phyloP scores from a whole-genome alignment of 768 basidiomycete species.

The Boletus tomentosulus region DNA sequence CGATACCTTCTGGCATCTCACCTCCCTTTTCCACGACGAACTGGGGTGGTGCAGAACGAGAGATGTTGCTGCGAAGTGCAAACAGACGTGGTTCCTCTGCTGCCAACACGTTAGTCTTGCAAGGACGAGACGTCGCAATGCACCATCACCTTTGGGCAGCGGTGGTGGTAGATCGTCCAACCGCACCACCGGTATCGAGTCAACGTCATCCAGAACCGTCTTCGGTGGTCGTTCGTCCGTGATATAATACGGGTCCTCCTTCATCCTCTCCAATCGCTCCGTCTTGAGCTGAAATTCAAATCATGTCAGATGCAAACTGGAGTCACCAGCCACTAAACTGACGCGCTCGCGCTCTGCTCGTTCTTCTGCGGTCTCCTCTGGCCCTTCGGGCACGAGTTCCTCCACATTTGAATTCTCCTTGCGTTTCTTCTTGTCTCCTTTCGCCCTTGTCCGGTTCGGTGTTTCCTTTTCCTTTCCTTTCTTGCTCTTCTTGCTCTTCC shows the following conservation, averaged over 20 bases:
- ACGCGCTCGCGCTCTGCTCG: slow-evolving; percentile 61
- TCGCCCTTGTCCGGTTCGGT: slow-evolving; percentile 24
- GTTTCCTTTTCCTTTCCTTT: slow-evolving; percentile 46
- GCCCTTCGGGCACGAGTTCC: slow-evolving; percentile 39
- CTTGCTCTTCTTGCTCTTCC: slow-evolving; percentile 39
- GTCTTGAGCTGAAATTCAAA: slow-evolving; percentile 54
- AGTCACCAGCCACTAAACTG: slow-evolving; percentile 16
- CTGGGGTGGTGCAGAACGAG: slow-evolving; percentile 39
- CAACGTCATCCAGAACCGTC: slow-evolving; percentile 55
- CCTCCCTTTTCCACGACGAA: slow-evolving; percentile 74
- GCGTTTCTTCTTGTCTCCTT: slow-evolving; percentile 45
- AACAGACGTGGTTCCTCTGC: slow-evolving; percentile 40
- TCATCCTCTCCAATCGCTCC: slow-evolving; percentile 69
- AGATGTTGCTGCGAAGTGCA: slow-evolving; percentile 39
- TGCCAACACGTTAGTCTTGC: slow-evolving; percentile 29
- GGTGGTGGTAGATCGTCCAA: slow-evolving; percentile 69
- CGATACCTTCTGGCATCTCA: slow-evolving; percentile 76
- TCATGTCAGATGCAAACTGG: slow-evolving; percentile 5
- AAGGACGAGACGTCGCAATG: too few relatives aligned
- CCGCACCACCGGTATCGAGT: slow-evolving; percentile 86
- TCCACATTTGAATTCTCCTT: slow-evolving; percentile 20
- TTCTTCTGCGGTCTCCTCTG: slow-evolving; percentile 55
- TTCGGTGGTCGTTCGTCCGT: slow-evolving; percentile 53
- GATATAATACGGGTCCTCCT: slow-evolving; percentile 92
- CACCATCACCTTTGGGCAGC: slow-evolving; percentile 28